These are phyloP conservation scores for Camellia lanceoleosa DNA, from an alignment of 148 eudicot species.

Conservation along the genomic window DNA sequence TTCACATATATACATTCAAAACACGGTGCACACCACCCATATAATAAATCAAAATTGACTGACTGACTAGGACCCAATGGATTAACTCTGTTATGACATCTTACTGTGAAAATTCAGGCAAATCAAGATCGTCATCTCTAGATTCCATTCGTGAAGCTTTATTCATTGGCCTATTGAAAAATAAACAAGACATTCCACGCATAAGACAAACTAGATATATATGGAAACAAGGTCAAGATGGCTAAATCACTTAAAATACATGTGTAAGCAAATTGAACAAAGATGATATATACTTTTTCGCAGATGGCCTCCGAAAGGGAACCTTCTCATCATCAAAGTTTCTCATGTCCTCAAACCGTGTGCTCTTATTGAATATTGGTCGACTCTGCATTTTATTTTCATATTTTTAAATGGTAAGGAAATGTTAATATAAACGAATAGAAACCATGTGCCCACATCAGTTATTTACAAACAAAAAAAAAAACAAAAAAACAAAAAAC, in stretches of 20 bases:
- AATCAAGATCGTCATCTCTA: constrained; percentile 76
- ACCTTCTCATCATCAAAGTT: constrained; percentile 76
- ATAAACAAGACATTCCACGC: neutral
- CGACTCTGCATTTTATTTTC: constrained; percentile 60
- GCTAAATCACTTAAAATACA: neutral
- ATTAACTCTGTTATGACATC: constrained; percentile 18
- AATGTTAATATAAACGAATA: neutral
- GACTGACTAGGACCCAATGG: neutral
- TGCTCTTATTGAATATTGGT: constrained; percentile 95
- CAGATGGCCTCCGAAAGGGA: constrained; percentile 59
- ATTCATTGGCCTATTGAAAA: constrained; percentile 54
- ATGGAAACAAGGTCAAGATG: neutral
- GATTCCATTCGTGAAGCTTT: constrained; percentile 65
- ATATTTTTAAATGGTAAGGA: constrained; percentile 8
- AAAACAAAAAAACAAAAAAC: neutral
- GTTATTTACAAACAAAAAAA: neutral
- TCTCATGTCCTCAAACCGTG: constrained; percentile 95
- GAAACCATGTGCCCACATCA: neutral
- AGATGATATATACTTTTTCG: constrained; percentile 44
- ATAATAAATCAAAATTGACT: too few relatives aligned
- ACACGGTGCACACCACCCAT: neutral
- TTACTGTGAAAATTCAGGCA: constrained; percentile 67
- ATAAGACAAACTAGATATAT: neutral
- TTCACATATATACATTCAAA: constrained; percentile 1
- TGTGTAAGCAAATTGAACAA: neutral